phyloP scores from a whole-genome alignment of 768 basidiomycete genomes.

The Suillus subluteus region DNA sequence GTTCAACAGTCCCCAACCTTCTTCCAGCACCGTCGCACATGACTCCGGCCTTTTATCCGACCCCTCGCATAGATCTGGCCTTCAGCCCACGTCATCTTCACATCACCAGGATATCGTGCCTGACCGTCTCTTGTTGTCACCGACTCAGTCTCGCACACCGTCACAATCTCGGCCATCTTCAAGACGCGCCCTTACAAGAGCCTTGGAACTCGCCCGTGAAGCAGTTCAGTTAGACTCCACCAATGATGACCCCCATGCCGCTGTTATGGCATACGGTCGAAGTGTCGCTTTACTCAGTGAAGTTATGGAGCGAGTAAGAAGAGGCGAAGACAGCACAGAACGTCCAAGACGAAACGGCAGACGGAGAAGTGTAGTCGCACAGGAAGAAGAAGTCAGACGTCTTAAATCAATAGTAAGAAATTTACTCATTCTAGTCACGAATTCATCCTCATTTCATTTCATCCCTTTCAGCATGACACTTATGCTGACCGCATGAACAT shows the following conservation, averaged over 20 bases:
- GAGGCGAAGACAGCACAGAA: conserved; percentile 82
- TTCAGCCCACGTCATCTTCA: conserved; percentile 34
- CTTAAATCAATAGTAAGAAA: conserved; percentile 83
- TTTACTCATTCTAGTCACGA: conserved; percentile 9
- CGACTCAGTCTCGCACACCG: conserved; percentile 43
- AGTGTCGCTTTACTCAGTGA: conserved; percentile 86
- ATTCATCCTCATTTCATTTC: conserved; percentile 3
- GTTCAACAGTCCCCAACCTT: conserved; percentile 32
- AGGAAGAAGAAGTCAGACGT: conserved; percentile 87
- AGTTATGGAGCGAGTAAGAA: conserved; percentile 90
- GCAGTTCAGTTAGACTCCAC: conserved; percentile 88
- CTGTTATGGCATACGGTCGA: conserved; percentile 86
- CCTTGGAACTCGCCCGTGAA: conserved; percentile 85
- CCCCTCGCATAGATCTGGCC: conserved; percentile 57
- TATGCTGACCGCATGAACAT: conserved; percentile 96
- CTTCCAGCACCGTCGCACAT: conserved; percentile 27
- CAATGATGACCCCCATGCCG: conserved; percentile 86
- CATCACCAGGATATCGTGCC: conserved; percentile 44
- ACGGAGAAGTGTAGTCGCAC: conserved; percentile 82
- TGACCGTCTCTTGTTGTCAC: conserved; percentile 48
- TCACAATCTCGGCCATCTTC: conserved; percentile 69
- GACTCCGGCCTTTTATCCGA: conserved; percentile 58
- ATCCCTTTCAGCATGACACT: conserved; percentile 76
- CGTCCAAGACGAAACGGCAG: conserved; percentile 60
- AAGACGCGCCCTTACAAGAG: conserved; percentile 81